A percentile compares a stretch with the other conserved stretches of the same genome.
Conservation (phyloP, 2,329 filamentous ascomycete species). For the Calonectria honghensis region DNA sequence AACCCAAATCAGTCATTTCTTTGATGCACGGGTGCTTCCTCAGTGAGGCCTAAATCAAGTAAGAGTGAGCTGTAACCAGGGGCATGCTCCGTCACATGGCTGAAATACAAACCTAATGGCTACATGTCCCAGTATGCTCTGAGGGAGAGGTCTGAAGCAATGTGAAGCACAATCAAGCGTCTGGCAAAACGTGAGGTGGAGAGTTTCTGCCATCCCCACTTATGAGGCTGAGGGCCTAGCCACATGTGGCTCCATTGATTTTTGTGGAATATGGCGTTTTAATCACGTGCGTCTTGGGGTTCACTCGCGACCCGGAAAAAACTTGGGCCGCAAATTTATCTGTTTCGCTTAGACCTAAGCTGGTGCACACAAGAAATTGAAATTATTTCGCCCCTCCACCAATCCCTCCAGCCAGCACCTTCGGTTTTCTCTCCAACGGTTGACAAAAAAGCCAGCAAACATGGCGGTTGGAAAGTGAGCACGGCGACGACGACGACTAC, state of each 20-base stretch:
- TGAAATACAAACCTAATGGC: neutral
- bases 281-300: slow-evolving; percentile 49
- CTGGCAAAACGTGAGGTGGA: neutral
- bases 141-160: neutral
- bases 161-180: neutral
- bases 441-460: slow-evolving; percentile 71
- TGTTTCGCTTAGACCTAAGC: slow-evolving; percentile 63
- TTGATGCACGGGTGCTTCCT: neutral
- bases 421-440: slow-evolving; percentile 66
- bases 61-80: slow-evolving; percentile 21
- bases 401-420: slow-evolving; percentile 65
- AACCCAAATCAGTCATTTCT: neutral
- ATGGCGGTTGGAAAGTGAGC: slow-evolving; percentile 78
- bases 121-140: neutral
- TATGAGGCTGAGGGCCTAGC: neutral
- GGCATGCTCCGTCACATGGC: neutral
- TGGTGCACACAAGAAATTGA: slow-evolving; percentile 63
- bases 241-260: slow-evolving; percentile 16
- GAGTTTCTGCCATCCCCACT: neutral
- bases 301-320: slow-evolving; percentile 55
- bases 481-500: slow-evolving; percentile 38
- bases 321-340: slow-evolving; percentile 53
- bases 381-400: slow-evolving; percentile 65
- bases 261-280: neutral
- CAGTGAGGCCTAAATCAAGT: slow-evolving; percentile 10